Evolutionary conservation across 257 asterid species (phyloP).

Genomic region (Sherardia arvensis): DNA sequence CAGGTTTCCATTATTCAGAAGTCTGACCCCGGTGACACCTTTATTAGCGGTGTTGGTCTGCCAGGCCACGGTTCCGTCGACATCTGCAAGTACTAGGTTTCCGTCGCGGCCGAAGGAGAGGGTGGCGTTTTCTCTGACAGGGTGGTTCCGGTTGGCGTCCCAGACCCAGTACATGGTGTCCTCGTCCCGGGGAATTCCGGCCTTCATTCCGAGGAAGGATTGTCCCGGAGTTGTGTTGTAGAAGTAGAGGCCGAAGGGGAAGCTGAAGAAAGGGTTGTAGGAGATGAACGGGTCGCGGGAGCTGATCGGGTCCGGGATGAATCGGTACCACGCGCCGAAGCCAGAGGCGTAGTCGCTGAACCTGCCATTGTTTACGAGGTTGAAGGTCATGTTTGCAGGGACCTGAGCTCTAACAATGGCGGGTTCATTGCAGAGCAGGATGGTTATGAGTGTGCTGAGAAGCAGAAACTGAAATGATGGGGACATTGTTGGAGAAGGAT

Average conservation of each 20-base stretch:
- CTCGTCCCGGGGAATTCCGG: conserved; percentile 1
- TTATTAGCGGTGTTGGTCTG: conserved; percentile 13
- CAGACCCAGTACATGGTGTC: conserved; percentile 19
- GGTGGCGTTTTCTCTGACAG: conserved; percentile 18
- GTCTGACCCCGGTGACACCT: conserved; percentile 11
- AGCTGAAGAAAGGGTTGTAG: background rate
- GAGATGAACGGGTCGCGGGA: too few relatives aligned
- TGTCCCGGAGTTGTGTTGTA: conserved; percentile 15
- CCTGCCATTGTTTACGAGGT: background rate
- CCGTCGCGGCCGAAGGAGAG: conserved; percentile 18
- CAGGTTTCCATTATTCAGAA: conserved; percentile 11
- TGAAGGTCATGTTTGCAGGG: background rate
- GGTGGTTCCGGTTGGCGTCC: conserved; percentile 20
- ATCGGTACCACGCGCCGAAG: background rate
- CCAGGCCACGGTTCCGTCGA: conserved; percentile 18
- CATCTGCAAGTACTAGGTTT: conserved; percentile 15
- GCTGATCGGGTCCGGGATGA: too few relatives aligned
- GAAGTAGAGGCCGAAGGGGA: background rate
- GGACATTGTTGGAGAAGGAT: background rate
- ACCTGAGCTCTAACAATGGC: background rate
- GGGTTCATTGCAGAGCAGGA: background rate
- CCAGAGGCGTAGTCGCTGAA: background rate
- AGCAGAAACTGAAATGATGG: background rate
- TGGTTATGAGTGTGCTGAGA: background rate
- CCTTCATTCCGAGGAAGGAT: conserved; percentile 6